Base-by-base conservation (phyloP, 179 eudicot species). In the Actinidia chinensis region DNA sequence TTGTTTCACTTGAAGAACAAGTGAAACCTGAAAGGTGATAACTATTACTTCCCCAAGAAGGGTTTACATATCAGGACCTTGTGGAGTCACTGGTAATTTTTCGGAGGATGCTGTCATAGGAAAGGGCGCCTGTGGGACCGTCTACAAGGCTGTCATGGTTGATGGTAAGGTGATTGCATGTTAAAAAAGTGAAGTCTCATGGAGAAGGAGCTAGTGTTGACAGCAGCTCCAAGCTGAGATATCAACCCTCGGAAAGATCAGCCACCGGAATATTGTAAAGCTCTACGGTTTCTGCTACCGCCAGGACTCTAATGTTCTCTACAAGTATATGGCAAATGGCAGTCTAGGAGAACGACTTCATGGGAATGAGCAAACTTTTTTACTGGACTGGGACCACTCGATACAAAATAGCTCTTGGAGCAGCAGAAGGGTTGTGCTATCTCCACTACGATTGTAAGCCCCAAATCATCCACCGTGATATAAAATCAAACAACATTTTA, bases 361-460 rank as follows among this genome's bases (percentile, higher is more conserved):
- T 60, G 73, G 82, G 50, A 74, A 83, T 58, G 78, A 76, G 68
- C 67, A 80, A 52, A 78, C 75, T 0, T 23, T 76, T 51, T 22
- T 78, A 48, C 77, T 87, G n/a, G 88, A 85, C 48, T 89, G 91
- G 91, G 51, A 82, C 56, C n/a, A 79, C 76, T 10, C 78, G 91
- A 46, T 89, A 89, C 65, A 80, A 76, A 47, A 87, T 89, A 44
- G 91, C 91, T 60, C 83, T 87, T 75, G 91, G 91, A 33, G 88
- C 91, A 54, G 90, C 91, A 0, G 91, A 89, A 79, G 91, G 91
- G 20, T 78, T 89, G 76, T 78, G 86, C 68, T 87, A 88, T 78
- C 86, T 88, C 13, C 91, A 88, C 55, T 20, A 76, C 69, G 89
- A 86, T 55, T 88, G 91, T 59, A 88, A 82, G 73, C 91, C 91